Percentiles rank a stretch among this genome's conserved stretches.
Conservation (phyloP, 352 stramenopile genomes). For the Phytophthora ramorum region DNA sequence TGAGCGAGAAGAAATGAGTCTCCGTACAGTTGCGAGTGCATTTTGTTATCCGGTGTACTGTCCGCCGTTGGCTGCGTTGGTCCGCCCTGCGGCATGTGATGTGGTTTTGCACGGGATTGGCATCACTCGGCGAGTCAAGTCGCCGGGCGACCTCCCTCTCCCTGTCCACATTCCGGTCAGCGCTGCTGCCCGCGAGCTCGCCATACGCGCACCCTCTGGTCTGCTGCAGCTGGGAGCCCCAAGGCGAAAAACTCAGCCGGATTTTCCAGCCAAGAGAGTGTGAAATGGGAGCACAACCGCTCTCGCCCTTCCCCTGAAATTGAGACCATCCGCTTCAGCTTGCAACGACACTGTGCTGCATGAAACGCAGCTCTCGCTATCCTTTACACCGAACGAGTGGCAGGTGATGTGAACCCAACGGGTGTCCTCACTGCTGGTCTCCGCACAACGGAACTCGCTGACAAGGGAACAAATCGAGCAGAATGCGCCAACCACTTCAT, state of each 20-base stretch:
- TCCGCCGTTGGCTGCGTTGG: neutral
- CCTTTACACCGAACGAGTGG: conserved; percentile 13
- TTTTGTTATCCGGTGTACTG: conserved; percentile 12
- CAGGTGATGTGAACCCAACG: conserved; percentile 14
- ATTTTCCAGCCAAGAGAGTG: conserved; percentile 26
- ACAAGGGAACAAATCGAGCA: conserved; percentile 16
- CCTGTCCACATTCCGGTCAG: conserved; percentile 5
- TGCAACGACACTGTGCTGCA: conserved; percentile 5
- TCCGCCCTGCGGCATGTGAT: conserved; percentile 18
- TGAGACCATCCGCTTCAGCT: conserved; percentile 1
- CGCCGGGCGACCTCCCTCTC: too few species aligned
- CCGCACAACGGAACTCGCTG: conserved; percentile 14
- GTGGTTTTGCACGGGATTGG: too few species aligned
- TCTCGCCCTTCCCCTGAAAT: conserved; percentile 13
- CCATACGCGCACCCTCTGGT: conserved; percentile 9
- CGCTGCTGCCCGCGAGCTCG: neutral
- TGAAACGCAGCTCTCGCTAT: conserved; percentile 20
- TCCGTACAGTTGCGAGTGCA: neutral
- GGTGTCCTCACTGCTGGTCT: neutral
- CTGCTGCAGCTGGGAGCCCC: conserved; percentile 7
- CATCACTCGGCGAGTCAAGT: too few species aligned
- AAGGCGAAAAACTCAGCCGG: conserved; percentile 15
- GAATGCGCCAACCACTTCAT: conserved; percentile 13
- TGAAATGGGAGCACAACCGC: conserved; percentile 17
- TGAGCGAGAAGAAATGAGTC: neutral